Conservation (phyloP, 805 yeast species). For the Saccharomycopsis fibuligera region DNA sequence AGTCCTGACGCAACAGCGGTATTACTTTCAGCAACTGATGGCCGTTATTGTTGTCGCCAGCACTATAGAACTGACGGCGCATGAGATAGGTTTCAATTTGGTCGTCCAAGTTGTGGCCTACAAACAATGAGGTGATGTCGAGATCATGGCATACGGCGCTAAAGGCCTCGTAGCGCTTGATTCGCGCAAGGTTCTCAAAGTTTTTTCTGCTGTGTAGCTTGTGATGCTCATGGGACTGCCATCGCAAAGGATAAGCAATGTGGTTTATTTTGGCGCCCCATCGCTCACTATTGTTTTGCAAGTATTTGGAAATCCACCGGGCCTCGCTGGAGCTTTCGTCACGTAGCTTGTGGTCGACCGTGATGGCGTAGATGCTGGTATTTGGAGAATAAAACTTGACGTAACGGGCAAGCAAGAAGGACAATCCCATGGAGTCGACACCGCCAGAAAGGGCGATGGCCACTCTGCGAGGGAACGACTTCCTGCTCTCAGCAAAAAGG, state of each 20-base stretch:
- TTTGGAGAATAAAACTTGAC: slow-evolving; percentile 23
- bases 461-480: background rate
- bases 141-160: slow-evolving; percentile 24
- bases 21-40: too few species aligned
- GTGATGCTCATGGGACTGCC: slow-evolving; percentile 24
- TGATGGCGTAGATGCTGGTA: slow-evolving; percentile 32
- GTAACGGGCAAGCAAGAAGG: slow-evolving; percentile 29
- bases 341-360: slow-evolving; percentile 37
- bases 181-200: slow-evolving; percentile 39
- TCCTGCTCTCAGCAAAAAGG: background rate
- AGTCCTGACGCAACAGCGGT: slow-evolving; percentile 19
- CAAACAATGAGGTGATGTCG: slow-evolving; percentile 25
- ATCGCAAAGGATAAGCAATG: slow-evolving; percentile 25
- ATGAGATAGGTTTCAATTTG: slow-evolving; percentile 38
- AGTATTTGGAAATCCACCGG: slow-evolving; percentile 25
- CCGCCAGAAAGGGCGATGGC: slow-evolving; percentile 43
- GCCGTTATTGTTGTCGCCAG: too few species aligned
- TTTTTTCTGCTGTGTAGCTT: slow-evolving; percentile 24
- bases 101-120: slow-evolving; percentile 39
- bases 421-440: slow-evolving; percentile 41
- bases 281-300: background rate
- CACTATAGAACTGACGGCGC: slow-evolving; percentile 25
- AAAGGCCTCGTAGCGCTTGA: slow-evolving; percentile 31
- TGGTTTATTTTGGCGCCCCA: slow-evolving; percentile 1
- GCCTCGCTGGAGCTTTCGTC: slow-evolving; percentile 32